Evolutionary conservation across 805 yeast genomes (phyloP), one percentile per base, ranked within the genome.

Genomic region (Candida saitoana): DNA sequence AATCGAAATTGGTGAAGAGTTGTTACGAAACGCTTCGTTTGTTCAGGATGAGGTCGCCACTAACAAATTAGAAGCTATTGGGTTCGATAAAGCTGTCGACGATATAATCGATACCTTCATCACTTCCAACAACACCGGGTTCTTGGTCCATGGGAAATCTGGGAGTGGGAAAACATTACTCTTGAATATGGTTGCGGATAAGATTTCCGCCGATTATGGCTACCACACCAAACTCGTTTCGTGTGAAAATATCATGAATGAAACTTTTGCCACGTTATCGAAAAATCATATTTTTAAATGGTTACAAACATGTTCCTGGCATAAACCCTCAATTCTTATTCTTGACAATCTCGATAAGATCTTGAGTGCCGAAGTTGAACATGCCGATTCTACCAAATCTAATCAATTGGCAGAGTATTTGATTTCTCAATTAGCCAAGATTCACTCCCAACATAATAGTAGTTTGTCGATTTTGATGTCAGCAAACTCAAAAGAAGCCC

Each of bases 141-240:
- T 80, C 0, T 62, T 88, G 41, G 53, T 90, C 0, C 74, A 79
- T 49, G 98, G 97, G 0, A 63, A 80, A 17, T 67, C 86, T 1
- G 97, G 96, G 0, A 76, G 87, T 46, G 98, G 98, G 0, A 91
- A 91, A 57, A 67, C 93, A 0, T 61, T 79, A 2, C 46, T 84
- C 2, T 54, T 80, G 12, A 59, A 69, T 3, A 64, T 71, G 18
- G 55, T 84, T 0, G 51, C 70, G 0, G 44, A 62, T 1, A 50
- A 52, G 7, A 53, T 85, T 5, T 45, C 54, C 6, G 39, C 57
- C 1, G 55, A 63, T 2, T 58, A 69, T 29, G 76, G 82, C 9
- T 73, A 71, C 52, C 60, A 57, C 39, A 57, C 80, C 22, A 71
- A 73, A 49, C 52, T 70, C 45, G 60, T 85, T 48, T 56, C 69